Base-by-base conservation (phyloP, 139 green algal species). In the Chlorella sp. region DNA sequence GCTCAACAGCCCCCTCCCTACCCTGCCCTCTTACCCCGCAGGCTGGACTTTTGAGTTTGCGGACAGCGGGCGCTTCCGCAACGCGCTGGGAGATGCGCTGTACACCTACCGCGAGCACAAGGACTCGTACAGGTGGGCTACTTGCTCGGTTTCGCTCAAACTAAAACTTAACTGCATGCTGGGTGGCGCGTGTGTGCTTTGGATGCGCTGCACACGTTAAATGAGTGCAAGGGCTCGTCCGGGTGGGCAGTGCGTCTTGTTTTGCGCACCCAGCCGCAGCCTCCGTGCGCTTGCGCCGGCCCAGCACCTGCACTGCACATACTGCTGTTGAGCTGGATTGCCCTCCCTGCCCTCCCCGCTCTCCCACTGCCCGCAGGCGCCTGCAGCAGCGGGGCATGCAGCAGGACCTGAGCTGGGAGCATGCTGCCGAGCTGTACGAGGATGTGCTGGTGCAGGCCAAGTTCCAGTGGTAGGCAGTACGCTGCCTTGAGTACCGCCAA, bases 381-480 rank as follows among this genome's bases (percentile, higher is more conserved):
- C 64, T 97, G 7, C 86, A 90, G 85, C 38, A 73, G 80, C 85
- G 92, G 1, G 93, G 93, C 74, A 96, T 96, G 92, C 51, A 89
- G 75, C 92, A 95, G 83, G 95, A 99, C 85, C 88, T 98, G 76
- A 95, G 87, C 19, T 99, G 96, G 96, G 92, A 97, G 48, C 87
- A 96, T 38, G 95, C 97, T 0, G 97, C 97, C 7, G 76, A 94
- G 77, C 87, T 93, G 69, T 99, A 99, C 85, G 97, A 99, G 89
- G 92, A 98, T 69, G 92, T 98, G n/a, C 86, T 99, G 54, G 76
- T 98, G 43, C 93, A 92, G 7, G 96, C 95, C 46, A 98, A 98
- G 92, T 98, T 94, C 84, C 91, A 96, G 60, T 82, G 76, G 76
- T 82, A 76, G 70, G n/a, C 34, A 43, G 34, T 74, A 46, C 68